Base-by-base conservation (phyloP, 768 basidiomycete genomes). In the Clavulina sp. region DNA sequence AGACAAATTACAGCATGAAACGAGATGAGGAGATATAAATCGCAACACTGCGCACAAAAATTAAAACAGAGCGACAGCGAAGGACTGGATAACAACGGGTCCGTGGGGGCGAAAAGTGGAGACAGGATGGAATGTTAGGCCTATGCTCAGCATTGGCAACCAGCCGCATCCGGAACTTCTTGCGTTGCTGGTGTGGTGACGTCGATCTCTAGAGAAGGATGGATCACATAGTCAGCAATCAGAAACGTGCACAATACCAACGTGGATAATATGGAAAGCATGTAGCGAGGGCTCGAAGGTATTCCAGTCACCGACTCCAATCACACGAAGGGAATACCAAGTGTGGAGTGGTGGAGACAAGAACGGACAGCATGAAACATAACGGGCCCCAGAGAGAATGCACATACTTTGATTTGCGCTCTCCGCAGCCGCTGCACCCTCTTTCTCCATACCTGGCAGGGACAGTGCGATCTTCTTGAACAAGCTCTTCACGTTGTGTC, bases 381-480 rank as follows among this genome's bases (percentile, higher is more conserved):
- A 7, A 7, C 34, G 34, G 7, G 34, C 9, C 34, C 19, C 34
- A 5, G 26, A 40, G 28, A 26, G 18, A 30, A 24, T 21, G 5
- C 2, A 64, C 67, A 51, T 55, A 68, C 68, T 70, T 56, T 67
- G 66, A 53, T 66, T 69, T 24, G 28, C 48, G 19, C 24, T 48
- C 18, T 29, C 47, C 9, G 46, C 18, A 6, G 58, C 59, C 21
- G 58, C 54, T 13, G 58, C 59, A 33, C 52, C 71, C 32, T 81
- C 85, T 63, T 84, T 88, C 60, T 92, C 88, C 78, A 91, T 91
- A 9, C 95, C 95, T 19, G 95, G 93, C 48, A 99, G 68, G 2
- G 91, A 91, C 81, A 97, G 80, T 1, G 95, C 95, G 58, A 99
- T 99, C 73, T 97, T 97, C 72, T 96, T 92, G 74, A 99, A 99